Percentiles rank a stretch among this genome's conserved stretches.
These are phyloP conservation scores for Diaporthe citrichinensis DNA, from an alignment of 2,329 filamentous ascomycete species.

Conservation along the genomic window DNA sequence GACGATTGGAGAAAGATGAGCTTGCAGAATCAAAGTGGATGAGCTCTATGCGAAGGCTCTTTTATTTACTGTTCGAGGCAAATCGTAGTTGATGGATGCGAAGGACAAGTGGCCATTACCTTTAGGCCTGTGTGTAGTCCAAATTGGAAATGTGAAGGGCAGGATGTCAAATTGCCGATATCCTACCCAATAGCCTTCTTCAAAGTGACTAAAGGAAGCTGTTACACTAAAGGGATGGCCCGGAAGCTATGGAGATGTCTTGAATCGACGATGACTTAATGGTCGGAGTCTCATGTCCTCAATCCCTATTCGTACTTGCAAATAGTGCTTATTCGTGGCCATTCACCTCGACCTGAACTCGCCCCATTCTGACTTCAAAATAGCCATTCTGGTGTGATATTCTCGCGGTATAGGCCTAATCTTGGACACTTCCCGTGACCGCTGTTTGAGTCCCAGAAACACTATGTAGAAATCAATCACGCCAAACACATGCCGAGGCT, in stretches of 20 bases:
- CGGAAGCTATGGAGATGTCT: not conserved
- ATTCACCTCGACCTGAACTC: not conserved
- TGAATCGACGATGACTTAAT: not conserved
- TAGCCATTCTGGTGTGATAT: not conserved
- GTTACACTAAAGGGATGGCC: not conserved
- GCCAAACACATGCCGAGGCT: too few species aligned
- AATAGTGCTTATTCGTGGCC: not conserved
- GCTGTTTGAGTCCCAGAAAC: too few species aligned
- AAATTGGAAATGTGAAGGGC: not conserved
- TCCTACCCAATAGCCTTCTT: not conserved
- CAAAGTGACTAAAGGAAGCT: not conserved
- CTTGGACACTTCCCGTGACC: not conserved
- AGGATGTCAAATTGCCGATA: not conserved
- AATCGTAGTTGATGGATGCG: not conserved
- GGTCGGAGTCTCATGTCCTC: not conserved
- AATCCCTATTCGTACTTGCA: not conserved
- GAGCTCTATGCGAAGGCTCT: not conserved
- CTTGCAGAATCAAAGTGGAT: not conserved
- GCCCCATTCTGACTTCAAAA: not conserved
- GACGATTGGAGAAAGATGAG: not conserved
- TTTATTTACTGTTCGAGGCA: not conserved
- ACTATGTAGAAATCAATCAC: too few species aligned
- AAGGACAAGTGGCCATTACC: not conserved
- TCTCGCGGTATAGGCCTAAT: not conserved
- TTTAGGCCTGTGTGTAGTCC: too few species aligned